A percentile compares a stretch with the other conserved stretches of the same genome.
phyloP scores from a whole-genome alignment of 805 yeast species.

The Wickerhamomyces canadensis region DNA sequence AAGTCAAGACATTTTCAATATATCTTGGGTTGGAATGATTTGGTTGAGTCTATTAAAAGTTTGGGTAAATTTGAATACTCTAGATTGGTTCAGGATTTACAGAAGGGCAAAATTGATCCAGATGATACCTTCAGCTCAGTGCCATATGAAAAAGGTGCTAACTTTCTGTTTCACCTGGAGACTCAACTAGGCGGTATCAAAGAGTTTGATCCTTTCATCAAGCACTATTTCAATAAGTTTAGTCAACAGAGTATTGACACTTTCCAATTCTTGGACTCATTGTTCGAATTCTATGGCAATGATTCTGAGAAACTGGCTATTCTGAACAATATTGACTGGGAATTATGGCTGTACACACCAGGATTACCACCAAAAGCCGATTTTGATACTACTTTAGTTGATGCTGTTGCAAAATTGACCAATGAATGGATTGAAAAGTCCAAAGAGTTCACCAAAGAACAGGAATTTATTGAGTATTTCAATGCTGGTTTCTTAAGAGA shows the following conservation, averaged over 20 bases:
- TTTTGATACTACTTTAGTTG: slow-evolving; percentile 75
- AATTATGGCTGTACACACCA: slow-evolving; percentile 71
- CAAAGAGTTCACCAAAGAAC: slow-evolving; percentile 5
- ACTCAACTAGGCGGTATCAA: slow-evolving; percentile 56
- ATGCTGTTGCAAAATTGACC: slow-evolving; percentile 62
- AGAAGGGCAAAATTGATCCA: slow-evolving; percentile 63
- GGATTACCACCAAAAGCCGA: slow-evolving; percentile 88
- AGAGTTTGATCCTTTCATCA: slow-evolving; percentile 74
- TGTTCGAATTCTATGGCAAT: slow-evolving; percentile 56
- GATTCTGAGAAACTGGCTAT: slow-evolving; percentile 36
- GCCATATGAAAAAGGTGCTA: slow-evolving; percentile 89
- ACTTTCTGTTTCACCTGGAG: slow-evolving; percentile 71
- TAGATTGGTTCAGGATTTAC: slow-evolving; percentile 66
- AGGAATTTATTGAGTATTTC: slow-evolving; percentile 14
- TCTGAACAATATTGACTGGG: slow-evolving; percentile 76
- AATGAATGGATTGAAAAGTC: slow-evolving; percentile 46
- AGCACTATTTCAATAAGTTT: slow-evolving; percentile 66
- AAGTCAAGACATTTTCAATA: slow-evolving; percentile 73
- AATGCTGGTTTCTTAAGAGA: slow-evolving; percentile 17
- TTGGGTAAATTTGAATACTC: slow-evolving; percentile 53
- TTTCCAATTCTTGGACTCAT: slow-evolving; percentile 69
- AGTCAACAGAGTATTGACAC: slow-evolving; percentile 72
- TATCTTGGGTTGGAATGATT: slow-evolving; percentile 84
- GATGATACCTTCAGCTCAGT: slow-evolving; percentile 86
- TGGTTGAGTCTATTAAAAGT: slow-evolving; percentile 59